A percentile compares a stretch with the other conserved stretches of the same genome.
Evolutionary conservation across 352 stramenopile species (phyloP).

Genomic region (Pythium diclinum): DNA sequence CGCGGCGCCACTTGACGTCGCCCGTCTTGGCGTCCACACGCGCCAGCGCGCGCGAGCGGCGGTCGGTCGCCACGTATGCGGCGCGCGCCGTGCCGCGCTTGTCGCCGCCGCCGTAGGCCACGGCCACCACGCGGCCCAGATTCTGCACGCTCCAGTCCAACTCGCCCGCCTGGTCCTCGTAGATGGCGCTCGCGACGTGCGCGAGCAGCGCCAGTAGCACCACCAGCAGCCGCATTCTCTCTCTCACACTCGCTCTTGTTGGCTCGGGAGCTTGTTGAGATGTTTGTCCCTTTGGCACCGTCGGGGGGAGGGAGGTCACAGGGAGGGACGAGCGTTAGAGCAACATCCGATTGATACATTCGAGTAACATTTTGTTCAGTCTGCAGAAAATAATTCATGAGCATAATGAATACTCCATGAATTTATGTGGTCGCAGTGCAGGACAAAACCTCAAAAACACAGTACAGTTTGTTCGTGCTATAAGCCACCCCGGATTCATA

Average conservation of each 20-base stretch:
- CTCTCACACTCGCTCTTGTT: neutral
- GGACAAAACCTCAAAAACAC: too few species aligned
- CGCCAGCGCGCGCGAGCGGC: slow-evolving; percentile 52
- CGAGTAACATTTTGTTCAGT: neutral
- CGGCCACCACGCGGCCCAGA: slow-evolving; percentile 46
- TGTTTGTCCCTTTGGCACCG: slow-evolving; percentile 4
- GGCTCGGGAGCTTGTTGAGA: neutral
- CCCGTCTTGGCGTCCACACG: slow-evolving; percentile 66
- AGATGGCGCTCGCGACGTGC: slow-evolving; percentile 39
- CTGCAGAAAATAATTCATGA: too few species aligned
- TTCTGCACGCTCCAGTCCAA: slow-evolving; percentile 78
- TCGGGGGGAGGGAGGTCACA: neutral
- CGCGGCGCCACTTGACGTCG: slow-evolving; percentile 72
- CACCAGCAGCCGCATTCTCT: slow-evolving; percentile 3
- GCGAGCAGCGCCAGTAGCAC: slow-evolving; percentile 19
- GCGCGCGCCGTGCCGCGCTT: slow-evolving; percentile 46
- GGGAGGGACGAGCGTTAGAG: neutral
- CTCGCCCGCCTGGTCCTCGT: slow-evolving; percentile 72
- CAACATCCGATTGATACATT: neutral
- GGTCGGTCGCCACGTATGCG: slow-evolving; percentile 72
- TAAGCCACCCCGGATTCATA: too few species aligned
- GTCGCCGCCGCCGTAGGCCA: slow-evolving; percentile 48
- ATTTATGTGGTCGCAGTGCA: too few species aligned
- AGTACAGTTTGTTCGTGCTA: too few species aligned
- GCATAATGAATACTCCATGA: too few species aligned